Percentiles rank a stretch among this genome's conserved stretches.
Conservation (phyloP, 345 rosid genomes). For the Populus davidiana region DNA sequence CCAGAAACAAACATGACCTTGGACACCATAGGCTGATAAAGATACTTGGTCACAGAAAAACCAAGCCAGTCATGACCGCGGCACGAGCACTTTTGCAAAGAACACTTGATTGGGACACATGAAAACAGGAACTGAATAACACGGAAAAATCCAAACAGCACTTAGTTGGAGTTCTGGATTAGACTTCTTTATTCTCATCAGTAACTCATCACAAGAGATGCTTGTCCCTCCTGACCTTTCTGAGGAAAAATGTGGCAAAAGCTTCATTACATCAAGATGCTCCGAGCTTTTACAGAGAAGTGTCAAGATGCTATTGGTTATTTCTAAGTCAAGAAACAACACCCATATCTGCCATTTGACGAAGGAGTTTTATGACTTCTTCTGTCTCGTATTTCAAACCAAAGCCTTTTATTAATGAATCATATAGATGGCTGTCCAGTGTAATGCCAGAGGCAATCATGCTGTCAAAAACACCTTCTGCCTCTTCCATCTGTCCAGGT, state of each 20-base stretch:
- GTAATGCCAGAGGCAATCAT: conserved; percentile 55
- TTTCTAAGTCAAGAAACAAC: conserved; percentile 41
- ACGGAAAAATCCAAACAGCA: not conserved
- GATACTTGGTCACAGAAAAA: too few relatives aligned
- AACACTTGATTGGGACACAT: too few relatives aligned
- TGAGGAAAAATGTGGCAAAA: conserved; percentile 43
- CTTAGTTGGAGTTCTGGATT: conserved; percentile 9
- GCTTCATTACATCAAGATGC: conserved; percentile 30
- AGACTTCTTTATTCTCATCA: conserved; percentile 24
- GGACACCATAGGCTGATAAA: too few relatives aligned
- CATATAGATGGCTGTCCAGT: conserved; percentile 44
- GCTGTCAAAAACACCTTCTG: conserved; percentile 44
- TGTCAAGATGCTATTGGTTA: conserved; percentile 45
- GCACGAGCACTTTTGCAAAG: too few relatives aligned
- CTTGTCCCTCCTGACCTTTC: conserved; percentile 22
- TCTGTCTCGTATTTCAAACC: conserved; percentile 42
- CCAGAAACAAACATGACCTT: too few relatives aligned
- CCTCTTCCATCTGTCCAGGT: conserved; percentile 53
- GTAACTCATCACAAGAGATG: conserved; percentile 30
- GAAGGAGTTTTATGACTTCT: conserved; percentile 45
- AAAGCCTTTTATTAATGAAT: conserved; percentile 57
- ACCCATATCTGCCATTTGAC: conserved; percentile 48
- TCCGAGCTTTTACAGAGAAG: conserved; percentile 45
- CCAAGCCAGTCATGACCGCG: too few relatives aligned
- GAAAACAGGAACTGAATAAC: too few relatives aligned